Base-by-base conservation (phyloP, 1,284 basidiomycete species). In the Ustanciosporium gigantosporum region DNA sequence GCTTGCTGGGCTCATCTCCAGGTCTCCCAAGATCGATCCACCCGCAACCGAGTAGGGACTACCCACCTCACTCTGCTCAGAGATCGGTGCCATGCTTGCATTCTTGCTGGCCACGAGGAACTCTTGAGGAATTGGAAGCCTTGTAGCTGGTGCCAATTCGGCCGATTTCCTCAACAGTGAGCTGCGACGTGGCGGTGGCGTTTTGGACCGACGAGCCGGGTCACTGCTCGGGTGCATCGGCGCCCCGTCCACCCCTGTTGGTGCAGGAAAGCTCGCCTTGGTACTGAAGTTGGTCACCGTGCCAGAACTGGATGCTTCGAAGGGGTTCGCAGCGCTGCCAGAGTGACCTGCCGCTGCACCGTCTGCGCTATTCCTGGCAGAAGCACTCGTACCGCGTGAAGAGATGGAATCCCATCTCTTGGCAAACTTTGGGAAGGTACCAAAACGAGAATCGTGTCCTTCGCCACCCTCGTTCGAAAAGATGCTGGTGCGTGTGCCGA, bases 391-490 rank as follows among this genome's bases (percentile, higher is more conserved):
- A 25, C 52, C 59, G 14, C 52, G 52, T 36, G 59, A 62, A 7
- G 59, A 62, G 38, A 62, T 50, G 22, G 59, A 62, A 34, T 62
- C 59, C 59, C 59, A 62, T 23, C 59, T 47, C 37, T 50, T 46
- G 15, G 41, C 47, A 15, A 50, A 19, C 16, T 31, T 35, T 1
- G 47, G 35, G 41, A 62, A 46, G 45, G 35, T 44, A 23, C 38
- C 35, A 17, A 51, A 57, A 5, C 59, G 51, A 8, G 52, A 61
- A 4, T 61, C 52, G 22, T 38, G 34, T 20, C 25, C 14, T 7
- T 57, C 59, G 22, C 43, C 31, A 22, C 45, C 22, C 19, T 62
- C 59, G 24, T 36, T 40, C 31, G 48, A 48, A 25, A 59, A 52
- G 34, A 59, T 59, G 41, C 56, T 57, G 24, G 20, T 20, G 24